A percentile compares a stretch with the other conserved stretches of the same genome.
phyloP scores from a whole-genome alignment of 768 basidiomycete genomes.

The Phanerodontia chrysosporium region DNA sequence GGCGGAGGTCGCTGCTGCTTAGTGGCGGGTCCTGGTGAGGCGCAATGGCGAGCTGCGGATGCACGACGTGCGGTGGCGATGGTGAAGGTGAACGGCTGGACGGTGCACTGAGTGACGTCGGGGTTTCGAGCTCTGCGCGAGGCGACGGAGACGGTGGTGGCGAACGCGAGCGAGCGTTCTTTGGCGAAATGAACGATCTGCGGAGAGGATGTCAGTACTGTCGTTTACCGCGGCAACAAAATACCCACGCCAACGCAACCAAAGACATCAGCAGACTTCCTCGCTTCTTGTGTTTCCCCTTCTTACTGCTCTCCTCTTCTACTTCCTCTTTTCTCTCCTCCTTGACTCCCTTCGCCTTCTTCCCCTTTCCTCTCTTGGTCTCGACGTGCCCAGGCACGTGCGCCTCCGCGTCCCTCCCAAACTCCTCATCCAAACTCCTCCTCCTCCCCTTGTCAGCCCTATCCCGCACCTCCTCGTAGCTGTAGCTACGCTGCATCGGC shows the following conservation, averaged over 20 bases:
- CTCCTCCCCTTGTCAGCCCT: background rate
- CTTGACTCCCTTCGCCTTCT: background rate
- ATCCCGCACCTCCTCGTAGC: background rate
- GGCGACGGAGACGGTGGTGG: background rate
- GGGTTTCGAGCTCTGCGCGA: background rate
- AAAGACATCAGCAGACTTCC: slow-evolving; percentile 68
- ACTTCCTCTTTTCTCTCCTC: background rate
- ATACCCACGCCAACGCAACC: slow-evolving; percentile 45
- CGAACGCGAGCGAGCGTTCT: background rate
- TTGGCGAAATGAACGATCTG: slow-evolving; percentile 12
- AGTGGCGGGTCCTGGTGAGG: slow-evolving; percentile 6
- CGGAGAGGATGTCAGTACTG: slow-evolving; percentile 9
- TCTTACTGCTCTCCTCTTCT: slow-evolving; percentile 1
- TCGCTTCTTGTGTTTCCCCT: slow-evolving; percentile 60
- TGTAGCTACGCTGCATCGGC: background rate
- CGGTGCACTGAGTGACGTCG: slow-evolving; percentile 20
- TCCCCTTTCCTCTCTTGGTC: background rate
- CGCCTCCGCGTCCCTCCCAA: background rate
- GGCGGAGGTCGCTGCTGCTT: slow-evolving; percentile 37
- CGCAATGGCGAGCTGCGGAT: slow-evolving; percentile 19
- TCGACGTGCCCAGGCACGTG: background rate
- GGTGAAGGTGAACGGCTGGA: slow-evolving; percentile 9
- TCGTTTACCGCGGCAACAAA: too few relatives aligned
- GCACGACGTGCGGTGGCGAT: slow-evolving; percentile 18
- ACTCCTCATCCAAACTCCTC: background rate